Base-by-base conservation (phyloP, 192 early-diverging fungal species). In the Coemansia sp. region DNA sequence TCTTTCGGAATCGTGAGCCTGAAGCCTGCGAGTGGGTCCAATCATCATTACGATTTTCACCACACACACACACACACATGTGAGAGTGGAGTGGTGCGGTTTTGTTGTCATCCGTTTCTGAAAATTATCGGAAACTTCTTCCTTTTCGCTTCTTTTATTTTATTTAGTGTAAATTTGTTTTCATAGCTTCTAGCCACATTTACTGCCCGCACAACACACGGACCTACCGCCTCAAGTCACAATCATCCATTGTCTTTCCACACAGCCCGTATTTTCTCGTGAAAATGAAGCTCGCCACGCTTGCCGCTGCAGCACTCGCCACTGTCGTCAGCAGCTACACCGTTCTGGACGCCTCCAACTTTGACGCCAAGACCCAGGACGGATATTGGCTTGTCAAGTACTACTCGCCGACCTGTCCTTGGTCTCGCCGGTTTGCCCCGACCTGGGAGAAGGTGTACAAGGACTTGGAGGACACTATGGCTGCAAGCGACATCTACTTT, bases 341-440 rank as follows among this genome's bases (percentile, higher is more conserved):
- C 6, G 26, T 81, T 1, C 78, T 81, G 30, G 78, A 81, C 34
- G 53, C 71, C 14, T 55, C 69, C 38, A 80, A 66, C 71, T 80
- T 84, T 69, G 69, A 56, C 35, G 21, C 73, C 6, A 66, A 67
- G 41, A 76, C 72, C n/a, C 46, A 70, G 65, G 66, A 70, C 9
- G 83, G 83, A 16, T 68, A 71, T 34, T 84, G 83, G 83, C 67
- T 84, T 14, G 73, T 84, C 45, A 84, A 84, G 48, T 84, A 69
- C 75, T 84, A 77, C 77, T 78, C 77, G 53, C 67, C 74, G 49
- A 72, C 75, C 44, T 84, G 83, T 63, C 77, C 74, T 11, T 79
- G 77, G 71, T 84, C 77, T 24, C 71, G 72, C n/a, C 74, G 75
- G 45, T 77, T 84, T 69, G 77, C 73, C 1, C 83, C 83, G n/a